Evolutionary conservation across 2,329 filamentous ascomycete species (phyloP).

Genomic region (Paraphaeosphaeria sporulosa): DNA sequence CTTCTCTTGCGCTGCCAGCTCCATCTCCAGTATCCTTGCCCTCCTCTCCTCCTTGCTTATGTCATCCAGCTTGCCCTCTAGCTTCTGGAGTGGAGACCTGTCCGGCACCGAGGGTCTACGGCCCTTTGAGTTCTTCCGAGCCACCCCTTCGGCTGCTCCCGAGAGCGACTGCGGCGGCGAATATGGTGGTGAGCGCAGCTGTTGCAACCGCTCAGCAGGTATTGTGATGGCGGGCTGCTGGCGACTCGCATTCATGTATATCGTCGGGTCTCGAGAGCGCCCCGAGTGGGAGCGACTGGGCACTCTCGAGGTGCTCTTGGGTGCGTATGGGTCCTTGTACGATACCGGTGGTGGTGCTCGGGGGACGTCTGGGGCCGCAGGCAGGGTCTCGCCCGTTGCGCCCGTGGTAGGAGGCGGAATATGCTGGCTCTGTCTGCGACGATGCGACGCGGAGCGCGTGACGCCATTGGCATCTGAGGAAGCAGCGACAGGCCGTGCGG

Average conservation of each 20-base stretch:
- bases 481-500: constrained; percentile 33
- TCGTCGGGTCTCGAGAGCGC: constrained; percentile 42
- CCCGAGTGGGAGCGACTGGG: constrained; percentile 36
- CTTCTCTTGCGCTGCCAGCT: constrained; percentile 73
- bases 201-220: constrained; percentile 40
- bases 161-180: constrained; percentile 39
- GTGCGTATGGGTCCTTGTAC: constrained; percentile 49
- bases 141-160: constrained; percentile 30
- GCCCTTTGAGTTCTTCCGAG: constrained; percentile 27
- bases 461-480: constrained; percentile 28
- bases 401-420: constrained; percentile 36
- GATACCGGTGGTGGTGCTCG: constrained; percentile 61
- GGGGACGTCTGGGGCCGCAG: constrained; percentile 67
- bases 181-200: constrained; percentile 42
- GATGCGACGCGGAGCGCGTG: constrained; percentile 34
- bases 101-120: constrained; percentile 72
- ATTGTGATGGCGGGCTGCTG: constrained; percentile 44
- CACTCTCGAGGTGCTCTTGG: constrained; percentile 30
- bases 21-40: constrained; percentile 82
- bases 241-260: constrained; percentile 44
- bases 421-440: constrained; percentile 42
- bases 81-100: constrained; percentile 88
- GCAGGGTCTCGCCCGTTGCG: constrained; percentile 33
- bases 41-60: constrained; percentile 97
- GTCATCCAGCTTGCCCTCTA: constrained; percentile 88